These are phyloP conservation scores for Candolleomyces eurysporus DNA, from an alignment of 768 basidiomycete species.

Conservation along the genomic window DNA sequence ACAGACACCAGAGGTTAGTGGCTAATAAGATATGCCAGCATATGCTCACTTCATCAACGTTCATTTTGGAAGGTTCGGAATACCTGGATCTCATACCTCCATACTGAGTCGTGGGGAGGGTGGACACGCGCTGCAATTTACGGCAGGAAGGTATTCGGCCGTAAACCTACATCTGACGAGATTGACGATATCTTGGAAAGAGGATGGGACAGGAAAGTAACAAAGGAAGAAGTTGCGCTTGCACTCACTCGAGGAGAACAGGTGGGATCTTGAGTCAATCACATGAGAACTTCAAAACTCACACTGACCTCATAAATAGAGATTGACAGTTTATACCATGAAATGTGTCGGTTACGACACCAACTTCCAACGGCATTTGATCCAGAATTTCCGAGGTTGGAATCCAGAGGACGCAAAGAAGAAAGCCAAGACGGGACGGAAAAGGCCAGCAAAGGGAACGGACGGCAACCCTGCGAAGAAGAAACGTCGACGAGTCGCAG, in stretches of 20 bases:
- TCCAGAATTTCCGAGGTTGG: background rate
- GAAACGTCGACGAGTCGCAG: background rate
- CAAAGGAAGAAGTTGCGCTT: background rate
- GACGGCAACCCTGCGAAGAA: background rate
- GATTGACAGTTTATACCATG: background rate
- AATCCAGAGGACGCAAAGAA: background rate
- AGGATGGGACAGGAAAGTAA: background rate
- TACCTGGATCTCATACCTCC: background rate
- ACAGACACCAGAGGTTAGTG: conserved; percentile 18
- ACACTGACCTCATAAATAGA: background rate
- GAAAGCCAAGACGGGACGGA: background rate
- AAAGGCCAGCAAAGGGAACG: background rate
- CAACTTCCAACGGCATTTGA: background rate
- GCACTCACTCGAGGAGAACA: conserved; percentile 1
- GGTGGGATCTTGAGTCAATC: background rate
- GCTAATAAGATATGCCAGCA: conserved; percentile 27
- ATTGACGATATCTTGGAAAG: background rate
- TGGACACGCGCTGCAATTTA: background rate
- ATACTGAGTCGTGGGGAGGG: background rate
- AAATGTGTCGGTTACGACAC: conserved; percentile 5
- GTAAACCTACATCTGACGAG: background rate
- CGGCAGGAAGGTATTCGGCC: background rate
- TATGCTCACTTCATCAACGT: too few species aligned
- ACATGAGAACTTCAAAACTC: background rate
- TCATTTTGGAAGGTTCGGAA: background rate